Conservation (phyloP, 2,329 filamentous ascomycete genomes). For the Rhynchosporium secalis region DNA sequence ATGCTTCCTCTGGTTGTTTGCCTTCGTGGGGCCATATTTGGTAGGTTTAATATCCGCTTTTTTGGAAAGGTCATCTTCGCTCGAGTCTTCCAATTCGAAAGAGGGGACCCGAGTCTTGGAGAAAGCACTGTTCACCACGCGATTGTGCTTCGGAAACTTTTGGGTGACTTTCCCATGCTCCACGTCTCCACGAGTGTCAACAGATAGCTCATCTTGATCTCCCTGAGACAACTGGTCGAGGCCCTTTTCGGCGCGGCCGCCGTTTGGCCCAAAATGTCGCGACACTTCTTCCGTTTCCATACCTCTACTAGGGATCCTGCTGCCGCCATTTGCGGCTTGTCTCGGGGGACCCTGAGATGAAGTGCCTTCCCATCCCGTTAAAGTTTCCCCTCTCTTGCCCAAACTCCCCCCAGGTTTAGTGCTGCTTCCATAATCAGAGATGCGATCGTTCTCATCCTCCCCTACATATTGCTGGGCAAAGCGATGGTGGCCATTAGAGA, state of each 20-base stretch:
- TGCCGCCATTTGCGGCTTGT: neutral
- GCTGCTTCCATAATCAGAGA: slow-evolving; percentile 15
- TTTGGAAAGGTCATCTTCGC: slow-evolving; percentile 10
- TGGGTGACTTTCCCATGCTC: neutral
- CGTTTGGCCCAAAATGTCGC: neutral
- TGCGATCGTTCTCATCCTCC: slow-evolving; percentile 18
- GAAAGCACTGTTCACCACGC: neutral
- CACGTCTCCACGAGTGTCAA: neutral
- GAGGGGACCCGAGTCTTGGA: neutral
- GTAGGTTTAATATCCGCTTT: slow-evolving; percentile 7
- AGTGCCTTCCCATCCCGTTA: neutral
- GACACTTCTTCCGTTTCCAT: neutral
- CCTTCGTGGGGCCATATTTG: neutral
- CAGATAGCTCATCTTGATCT: slow-evolving; percentile 1
- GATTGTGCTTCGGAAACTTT: neutral
- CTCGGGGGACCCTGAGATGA: neutral
- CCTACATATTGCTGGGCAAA: neutral
- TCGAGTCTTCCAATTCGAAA: slow-evolving; percentile 4
- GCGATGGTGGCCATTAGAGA: neutral
- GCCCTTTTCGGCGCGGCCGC: neutral
- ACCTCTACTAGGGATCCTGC: neutral
- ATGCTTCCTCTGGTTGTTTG: neutral
- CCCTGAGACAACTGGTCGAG: neutral
- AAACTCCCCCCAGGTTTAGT: too few relatives aligned
- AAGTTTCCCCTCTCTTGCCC: neutral